Base-by-base conservation (phyloP, 2,329 filamentous ascomycete genomes). In the Pseudogymnoascus sp. region DNA sequence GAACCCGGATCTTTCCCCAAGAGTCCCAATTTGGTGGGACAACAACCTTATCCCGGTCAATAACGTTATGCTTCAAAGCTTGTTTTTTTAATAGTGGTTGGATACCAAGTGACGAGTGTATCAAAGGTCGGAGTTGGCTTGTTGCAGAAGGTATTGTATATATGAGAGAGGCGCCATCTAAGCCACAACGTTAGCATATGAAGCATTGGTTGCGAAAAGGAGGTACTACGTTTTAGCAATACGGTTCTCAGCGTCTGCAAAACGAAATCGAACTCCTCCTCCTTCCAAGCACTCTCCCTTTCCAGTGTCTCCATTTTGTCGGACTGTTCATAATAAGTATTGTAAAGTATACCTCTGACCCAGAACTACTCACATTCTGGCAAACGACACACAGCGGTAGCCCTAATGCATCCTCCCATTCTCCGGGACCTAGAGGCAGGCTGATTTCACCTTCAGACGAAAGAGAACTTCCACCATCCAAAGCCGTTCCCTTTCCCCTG, bases 1-100 rank as follows among this genome's bases (percentile, higher is more conserved):
- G 80, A 50, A 97, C 91, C 44, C 93, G 84, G 65, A 99, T 97
- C 77, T 97, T 99, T 65, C 92, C 93, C 90, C 92, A 97, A 0
- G 93, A 97, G 75, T 99, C 95, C 95, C 95, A 99, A 74, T 97
- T 97, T 15, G 93, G 89, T 1, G 93, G 93, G 0, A 99, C 90
- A 4, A 97, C 82, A 62, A 99, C 93, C 80, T 96, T 96, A 75
- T 96, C 93, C 65, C 93, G 84, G 77, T 95, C 95, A 68, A 96
- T 95, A 65, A 96, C 90, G 70, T 96, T 96, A 74, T 93, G 89
- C 76, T 91, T 95, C 23, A 96, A 81, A 23, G 88, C 85, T 71
- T 91, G 84, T 66, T 87, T 85, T 75, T 91, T 91, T 17, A 96
- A 79, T 19, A 95, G 82, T 21, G 90, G 96, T 65, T 90, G 91